Conservation (phyloP, 306 rosid species). For the Medicago ruthenica region DNA sequence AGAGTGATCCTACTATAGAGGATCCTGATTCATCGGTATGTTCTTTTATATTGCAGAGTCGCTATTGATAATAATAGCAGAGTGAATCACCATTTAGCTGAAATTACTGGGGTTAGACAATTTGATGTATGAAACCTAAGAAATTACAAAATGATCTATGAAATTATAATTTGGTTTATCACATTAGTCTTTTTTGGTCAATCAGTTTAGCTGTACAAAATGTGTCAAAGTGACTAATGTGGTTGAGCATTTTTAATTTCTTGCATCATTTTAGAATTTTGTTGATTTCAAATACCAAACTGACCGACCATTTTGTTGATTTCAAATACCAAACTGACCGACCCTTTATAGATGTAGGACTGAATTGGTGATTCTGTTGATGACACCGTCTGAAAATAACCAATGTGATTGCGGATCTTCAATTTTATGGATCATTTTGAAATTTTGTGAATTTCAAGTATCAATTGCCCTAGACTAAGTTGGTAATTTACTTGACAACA, state of each 20-base stretch:
- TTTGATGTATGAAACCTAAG: background rate
- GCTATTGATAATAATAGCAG: background rate
- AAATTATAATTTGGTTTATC: background rate
- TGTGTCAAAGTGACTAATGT: background rate
- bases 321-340: constrained; percentile 3
- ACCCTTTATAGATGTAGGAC: background rate
- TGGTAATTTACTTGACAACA: background rate
- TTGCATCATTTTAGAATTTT: background rate
- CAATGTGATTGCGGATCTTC: background rate
- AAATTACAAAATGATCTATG: background rate
- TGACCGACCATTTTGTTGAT: background rate
- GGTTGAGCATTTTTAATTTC: background rate
- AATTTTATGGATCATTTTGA: background rate
- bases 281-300: constrained; percentile 4
- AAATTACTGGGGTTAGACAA: background rate
- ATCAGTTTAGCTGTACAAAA: background rate
- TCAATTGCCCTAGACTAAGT: background rate
- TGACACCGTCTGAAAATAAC: background rate
- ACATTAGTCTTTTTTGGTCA: background rate
- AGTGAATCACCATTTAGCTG: background rate
- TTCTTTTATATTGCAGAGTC: background rate
- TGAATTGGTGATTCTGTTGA: background rate
- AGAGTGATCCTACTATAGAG: background rate
- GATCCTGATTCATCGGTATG: background rate
- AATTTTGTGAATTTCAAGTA: background rate